Percentiles rank a stretch among this genome's conserved stretches.
These are phyloP conservation scores for Fagus crenata DNA, from an alignment of 306 rosid genomes.

Conservation along the genomic window DNA sequence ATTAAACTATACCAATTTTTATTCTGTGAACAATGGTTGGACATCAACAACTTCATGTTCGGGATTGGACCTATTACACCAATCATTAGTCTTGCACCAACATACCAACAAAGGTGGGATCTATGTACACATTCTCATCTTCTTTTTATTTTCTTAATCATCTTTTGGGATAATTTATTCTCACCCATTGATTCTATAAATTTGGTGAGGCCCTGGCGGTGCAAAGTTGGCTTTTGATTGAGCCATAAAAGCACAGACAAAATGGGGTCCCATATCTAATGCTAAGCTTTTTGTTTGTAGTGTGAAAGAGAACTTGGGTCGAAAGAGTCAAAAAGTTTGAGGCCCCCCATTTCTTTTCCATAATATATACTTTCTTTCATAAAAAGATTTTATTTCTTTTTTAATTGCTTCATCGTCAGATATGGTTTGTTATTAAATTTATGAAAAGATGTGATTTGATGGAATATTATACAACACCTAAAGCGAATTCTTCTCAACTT, in stretches of 20 bases:
- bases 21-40: neutral
- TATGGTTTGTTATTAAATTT: neutral
- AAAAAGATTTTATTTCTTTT: neutral
- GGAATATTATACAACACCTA: neutral
- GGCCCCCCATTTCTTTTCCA: neutral
- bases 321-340: constrained; percentile 22
- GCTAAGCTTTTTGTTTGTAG: constrained; percentile 4
- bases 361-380: neutral
- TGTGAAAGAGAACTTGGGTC: neutral
- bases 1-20: neutral
- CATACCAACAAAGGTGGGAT: constrained; percentile 14
- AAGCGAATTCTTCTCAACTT: too few species aligned
- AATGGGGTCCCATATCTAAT: constrained; percentile 17
- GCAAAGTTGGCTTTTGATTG: constrained; percentile 21
- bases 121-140: neutral
- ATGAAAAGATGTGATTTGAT: neutral
- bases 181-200: neutral
- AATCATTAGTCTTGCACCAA: constrained; percentile 27
- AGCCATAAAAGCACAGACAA: constrained; percentile 22
- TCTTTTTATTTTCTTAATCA: neutral
- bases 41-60: constrained; percentile 11
- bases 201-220: constrained; percentile 9
- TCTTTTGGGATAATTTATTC: neutral
- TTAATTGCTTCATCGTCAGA: neutral
- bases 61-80: constrained; percentile 10